Evolutionary conservation across 768 basidiomycete species (phyloP), one percentile per base, ranked within the genome.

Genomic region (Glaciozyma antarctica): DNA sequence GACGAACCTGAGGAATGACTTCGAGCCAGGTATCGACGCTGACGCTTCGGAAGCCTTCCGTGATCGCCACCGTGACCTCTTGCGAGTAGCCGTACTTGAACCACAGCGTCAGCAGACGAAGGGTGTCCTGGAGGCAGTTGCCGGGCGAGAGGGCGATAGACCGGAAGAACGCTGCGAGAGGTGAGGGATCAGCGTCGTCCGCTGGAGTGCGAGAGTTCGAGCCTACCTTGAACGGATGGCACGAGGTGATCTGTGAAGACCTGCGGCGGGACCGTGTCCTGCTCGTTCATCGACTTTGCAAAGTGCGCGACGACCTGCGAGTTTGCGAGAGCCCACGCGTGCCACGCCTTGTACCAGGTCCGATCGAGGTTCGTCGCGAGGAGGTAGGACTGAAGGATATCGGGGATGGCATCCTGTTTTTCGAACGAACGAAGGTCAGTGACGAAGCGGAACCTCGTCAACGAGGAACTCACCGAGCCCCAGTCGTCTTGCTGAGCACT

Each of bases 321-420:
- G 76, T 98, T 97, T 5, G 92, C 87, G 60, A 98, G 80, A 3
- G 95, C 94, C 91, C 92, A 99, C 1, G 90, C 91, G 74, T 99
- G 95, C 93, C 93, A 98, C 22, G 94, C 95, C 75, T 99, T 97
- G 77, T 97, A 97, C 95, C 95, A 99, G n/a, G 82, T 81, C 6
- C 87, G 84, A 75, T 98, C 94, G 69, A 89, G 89, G 72, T 87
- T 86, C 3, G 95, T 98, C 0, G 95, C 89, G 38, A 86, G 81
- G 58, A 82, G 81, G 77, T 95, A 97, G 6, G 88, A 85, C 69
- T 86, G 83, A 10, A 99, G 78, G 62, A 97, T 90, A 52, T 88
- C 86, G 59, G 85, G 83, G 28, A 87, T 83, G 63, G 89, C 86
- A 66, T 86, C 81, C 89, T 92, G 73, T 41, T 56, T 32, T 8